Percentiles rank a stretch among this genome's conserved stretches.
Evolutionary conservation across 345 rosid species (phyloP).

Genomic region (Salix purpurea): DNA sequence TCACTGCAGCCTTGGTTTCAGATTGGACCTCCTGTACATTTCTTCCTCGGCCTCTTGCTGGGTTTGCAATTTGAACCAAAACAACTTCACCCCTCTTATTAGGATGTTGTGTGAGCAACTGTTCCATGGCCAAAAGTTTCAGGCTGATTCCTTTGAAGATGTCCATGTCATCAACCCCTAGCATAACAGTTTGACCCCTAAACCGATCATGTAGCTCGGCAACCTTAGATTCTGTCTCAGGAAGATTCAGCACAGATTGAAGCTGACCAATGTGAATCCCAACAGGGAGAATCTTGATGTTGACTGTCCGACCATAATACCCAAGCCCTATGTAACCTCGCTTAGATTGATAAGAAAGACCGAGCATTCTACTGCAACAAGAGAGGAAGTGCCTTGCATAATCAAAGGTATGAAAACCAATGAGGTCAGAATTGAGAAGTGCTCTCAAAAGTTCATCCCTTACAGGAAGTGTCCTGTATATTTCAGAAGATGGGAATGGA

Average conservation of each 20-base stretch:
- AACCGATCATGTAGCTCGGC: slow-evolving; percentile 60
- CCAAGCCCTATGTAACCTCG: slow-evolving; percentile 87
- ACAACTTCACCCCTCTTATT: slow-evolving; percentile 66
- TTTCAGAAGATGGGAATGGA: slow-evolving; percentile 93
- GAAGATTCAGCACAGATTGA: slow-evolving; percentile 63
- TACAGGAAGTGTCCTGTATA: slow-evolving; percentile 83
- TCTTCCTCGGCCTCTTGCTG: slow-evolving; percentile 90
- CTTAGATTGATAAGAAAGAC: slow-evolving; percentile 81
- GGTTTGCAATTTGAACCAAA: slow-evolving; percentile 91
- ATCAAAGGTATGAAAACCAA: slow-evolving; percentile 93
- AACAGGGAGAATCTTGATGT: slow-evolving; percentile 88
- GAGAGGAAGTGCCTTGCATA: slow-evolving; percentile 94
- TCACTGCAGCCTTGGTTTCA: slow-evolving; percentile 67
- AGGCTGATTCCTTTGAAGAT: slow-evolving; percentile 89
- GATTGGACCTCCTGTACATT: slow-evolving; percentile 76
- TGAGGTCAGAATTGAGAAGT: slow-evolving; percentile 73
- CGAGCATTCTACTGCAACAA: slow-evolving; percentile 94
- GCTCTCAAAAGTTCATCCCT: slow-evolving; percentile 80
- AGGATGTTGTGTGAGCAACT: slow-evolving; percentile 69
- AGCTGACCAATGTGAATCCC: slow-evolving; percentile 90
- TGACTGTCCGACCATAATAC: slow-evolving; percentile 81
- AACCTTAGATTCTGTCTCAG: slow-evolving; percentile 66
- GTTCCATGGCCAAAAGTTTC: slow-evolving; percentile 94
- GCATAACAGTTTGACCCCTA: slow-evolving; percentile 57
- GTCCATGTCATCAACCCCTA: slow-evolving; percentile 97